Evolutionary conservation across 2,329 filamentous ascomycete species (phyloP).

Genomic region (Dactylellina leptospora): DNA sequence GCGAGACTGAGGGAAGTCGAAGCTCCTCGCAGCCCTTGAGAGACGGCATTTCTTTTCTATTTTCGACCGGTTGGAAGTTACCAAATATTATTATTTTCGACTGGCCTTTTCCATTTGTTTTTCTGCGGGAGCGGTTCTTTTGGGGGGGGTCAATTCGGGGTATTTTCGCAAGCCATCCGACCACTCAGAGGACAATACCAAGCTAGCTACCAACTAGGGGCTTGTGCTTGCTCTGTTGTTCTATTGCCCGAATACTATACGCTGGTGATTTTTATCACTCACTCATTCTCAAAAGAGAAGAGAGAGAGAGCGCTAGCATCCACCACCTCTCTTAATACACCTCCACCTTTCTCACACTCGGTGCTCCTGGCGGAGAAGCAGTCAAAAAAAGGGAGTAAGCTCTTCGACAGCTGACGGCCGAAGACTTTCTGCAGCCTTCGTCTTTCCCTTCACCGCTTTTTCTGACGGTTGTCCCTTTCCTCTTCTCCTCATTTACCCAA

Average conservation of each 20-base stretch:
- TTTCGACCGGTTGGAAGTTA: constrained; percentile 5
- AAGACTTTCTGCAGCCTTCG: constrained; percentile 34
- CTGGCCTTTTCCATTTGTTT: neutral
- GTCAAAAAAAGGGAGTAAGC: constrained; percentile 49
- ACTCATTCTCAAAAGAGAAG: constrained; percentile 11
- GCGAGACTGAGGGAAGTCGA: constrained; percentile 39
- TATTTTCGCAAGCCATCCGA: constrained; percentile 37
- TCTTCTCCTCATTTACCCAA: neutral
- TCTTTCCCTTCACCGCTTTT: constrained; percentile 18
- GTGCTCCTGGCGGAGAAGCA: constrained; percentile 46
- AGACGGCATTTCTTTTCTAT: constrained; percentile 1
- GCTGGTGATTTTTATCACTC: constrained; percentile 49
- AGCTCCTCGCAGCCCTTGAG: neutral
- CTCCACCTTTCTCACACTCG: constrained; percentile 51
- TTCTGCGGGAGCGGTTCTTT: constrained; percentile 5
- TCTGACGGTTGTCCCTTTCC: constrained; percentile 14
- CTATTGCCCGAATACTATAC: constrained; percentile 36
- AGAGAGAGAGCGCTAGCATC: constrained; percentile 36
- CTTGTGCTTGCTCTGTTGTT: constrained; percentile 38
- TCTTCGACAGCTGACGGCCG: constrained; percentile 52
- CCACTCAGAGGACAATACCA: constrained; percentile 36
- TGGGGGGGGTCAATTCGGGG: constrained; percentile 20
- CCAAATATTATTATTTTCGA: neutral
- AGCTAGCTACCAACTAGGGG: constrained; percentile 26
- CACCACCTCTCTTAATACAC: constrained; percentile 37